A percentile compares a stretch with the other conserved stretches of the same genome.
Conservation (phyloP, 371 early-diverging fungal genomes). For the Mortierella sp. region DNA sequence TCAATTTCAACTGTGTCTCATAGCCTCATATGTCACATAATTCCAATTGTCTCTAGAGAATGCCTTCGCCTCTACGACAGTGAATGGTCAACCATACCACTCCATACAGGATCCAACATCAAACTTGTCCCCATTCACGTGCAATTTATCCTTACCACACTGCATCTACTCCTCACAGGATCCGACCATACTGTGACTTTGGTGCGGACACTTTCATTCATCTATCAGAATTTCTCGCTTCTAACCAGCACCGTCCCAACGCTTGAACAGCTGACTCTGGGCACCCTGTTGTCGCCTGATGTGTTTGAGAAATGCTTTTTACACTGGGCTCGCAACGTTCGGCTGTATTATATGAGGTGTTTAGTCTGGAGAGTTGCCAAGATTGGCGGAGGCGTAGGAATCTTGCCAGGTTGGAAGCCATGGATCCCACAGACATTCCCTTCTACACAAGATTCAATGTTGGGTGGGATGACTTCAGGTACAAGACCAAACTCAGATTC, state of each 20-base stretch:
- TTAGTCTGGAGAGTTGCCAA: constrained; percentile 65
- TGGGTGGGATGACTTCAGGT: constrained; percentile 37
- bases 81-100: constrained; percentile 31
- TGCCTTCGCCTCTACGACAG: constrained; percentile 43
- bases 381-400: constrained; percentile 52
- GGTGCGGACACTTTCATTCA: constrained; percentile 65
- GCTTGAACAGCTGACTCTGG: constrained; percentile 59
- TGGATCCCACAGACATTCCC: constrained; percentile 18
- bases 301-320: constrained; percentile 65
- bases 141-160: constrained; percentile 62
- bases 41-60: constrained; percentile 12
- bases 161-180: constrained; percentile 59
- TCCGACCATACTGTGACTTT: constrained; percentile 67
- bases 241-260: constrained; percentile 59
- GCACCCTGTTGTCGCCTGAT: constrained; percentile 57
- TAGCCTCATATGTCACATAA: neutral
- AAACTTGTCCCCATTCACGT: constrained; percentile 58
- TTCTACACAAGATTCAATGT: neutral
- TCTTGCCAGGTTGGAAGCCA: constrained; percentile 49
- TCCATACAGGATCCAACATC: constrained; percentile 11
- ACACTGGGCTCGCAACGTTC: constrained; percentile 71
- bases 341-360: constrained; percentile 64
- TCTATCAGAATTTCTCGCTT: constrained; percentile 65
- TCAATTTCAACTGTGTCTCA: neutral
- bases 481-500: neutral